phyloP scores from a whole-genome alignment of 176 grass and related monocot genomes.

The Cymbopogon citratus region DNA sequence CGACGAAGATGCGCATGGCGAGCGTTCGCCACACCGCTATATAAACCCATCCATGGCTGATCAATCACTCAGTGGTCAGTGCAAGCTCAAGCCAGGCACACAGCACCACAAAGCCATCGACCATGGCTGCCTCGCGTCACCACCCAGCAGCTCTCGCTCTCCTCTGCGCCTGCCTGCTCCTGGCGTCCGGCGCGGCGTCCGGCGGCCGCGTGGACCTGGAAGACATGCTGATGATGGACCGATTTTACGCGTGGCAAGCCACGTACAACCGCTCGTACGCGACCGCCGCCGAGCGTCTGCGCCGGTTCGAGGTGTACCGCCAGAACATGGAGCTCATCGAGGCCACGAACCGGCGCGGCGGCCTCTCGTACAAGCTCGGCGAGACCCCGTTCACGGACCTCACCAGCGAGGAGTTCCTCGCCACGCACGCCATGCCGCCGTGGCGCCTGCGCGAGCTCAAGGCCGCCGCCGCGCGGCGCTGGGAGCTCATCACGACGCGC shows the following conservation, averaged over 20 bases:
- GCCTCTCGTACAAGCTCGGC: constrained; percentile 14
- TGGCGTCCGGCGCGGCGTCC: background rate
- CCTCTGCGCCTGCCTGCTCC: background rate
- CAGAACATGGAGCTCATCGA: constrained; percentile 29
- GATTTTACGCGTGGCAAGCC: constrained; percentile 7
- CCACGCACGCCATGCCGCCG: background rate
- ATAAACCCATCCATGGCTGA: too few relatives aligned
- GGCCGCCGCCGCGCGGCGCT: background rate
- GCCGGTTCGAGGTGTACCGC: constrained; percentile 31
- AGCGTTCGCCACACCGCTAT: too few relatives aligned
- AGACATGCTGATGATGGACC: background rate
- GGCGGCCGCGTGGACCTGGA: background rate
- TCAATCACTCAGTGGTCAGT: background rate
- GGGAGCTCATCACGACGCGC: background rate
- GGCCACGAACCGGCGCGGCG: background rate
- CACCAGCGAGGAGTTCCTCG: constrained; percentile 29
- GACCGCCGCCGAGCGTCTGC: background rate
- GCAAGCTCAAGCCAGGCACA: background rate
- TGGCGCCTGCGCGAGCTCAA: background rate
- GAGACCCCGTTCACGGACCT: constrained; percentile 41
- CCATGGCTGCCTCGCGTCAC: background rate
- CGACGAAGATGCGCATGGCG: too few relatives aligned
- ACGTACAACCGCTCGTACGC: constrained; percentile 6
- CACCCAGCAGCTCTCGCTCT: background rate
- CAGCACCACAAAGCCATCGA: background rate